Conservation (phyloP, 805 yeast species). For the Wickerhamiella australiensis region DNA sequence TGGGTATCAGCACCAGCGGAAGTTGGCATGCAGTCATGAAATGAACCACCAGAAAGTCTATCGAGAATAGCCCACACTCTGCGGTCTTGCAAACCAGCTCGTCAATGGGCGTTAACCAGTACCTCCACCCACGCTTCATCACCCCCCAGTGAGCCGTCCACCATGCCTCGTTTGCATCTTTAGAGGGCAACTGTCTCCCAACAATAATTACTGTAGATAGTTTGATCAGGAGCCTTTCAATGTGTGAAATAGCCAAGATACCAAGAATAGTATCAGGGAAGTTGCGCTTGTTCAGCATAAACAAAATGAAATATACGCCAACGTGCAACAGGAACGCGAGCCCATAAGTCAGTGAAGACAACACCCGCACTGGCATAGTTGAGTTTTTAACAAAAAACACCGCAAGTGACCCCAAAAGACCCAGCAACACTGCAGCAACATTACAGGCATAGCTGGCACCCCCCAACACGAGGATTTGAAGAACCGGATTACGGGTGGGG, state of each 20-base stretch:
- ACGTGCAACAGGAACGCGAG: conserved; percentile 43
- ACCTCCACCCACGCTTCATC: conserved; percentile 69
- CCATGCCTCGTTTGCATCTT: conserved; percentile 60
- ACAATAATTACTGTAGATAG: conserved; percentile 37
- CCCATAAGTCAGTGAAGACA: conserved; percentile 37
- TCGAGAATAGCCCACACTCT: conserved; percentile 80
- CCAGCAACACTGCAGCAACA: background rate
- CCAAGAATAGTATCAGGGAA: conserved; percentile 50
- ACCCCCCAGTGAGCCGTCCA: conserved; percentile 41
- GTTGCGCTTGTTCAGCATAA: conserved; percentile 58
- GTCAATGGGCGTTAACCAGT: conserved; percentile 67
- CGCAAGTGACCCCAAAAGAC: background rate
- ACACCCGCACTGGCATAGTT: background rate
- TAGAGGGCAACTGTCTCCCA: conserved; percentile 48
- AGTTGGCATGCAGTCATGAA: conserved; percentile 63
- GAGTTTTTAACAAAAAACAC: background rate
- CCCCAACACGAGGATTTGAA: conserved; percentile 37
- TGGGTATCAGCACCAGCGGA: conserved; percentile 69
- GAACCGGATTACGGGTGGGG: conserved; percentile 36
- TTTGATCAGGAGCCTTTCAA: conserved; percentile 50
- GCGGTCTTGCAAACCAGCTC: conserved; percentile 76
- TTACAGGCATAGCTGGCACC: conserved; percentile 7
- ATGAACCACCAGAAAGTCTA: conserved; percentile 83
- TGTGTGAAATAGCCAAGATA: conserved; percentile 39
- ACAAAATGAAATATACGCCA: conserved; percentile 47